Evolutionary conservation across 2,329 filamentous ascomycete genomes (phyloP).

Genomic region (Ceratocystis colombiana): DNA sequence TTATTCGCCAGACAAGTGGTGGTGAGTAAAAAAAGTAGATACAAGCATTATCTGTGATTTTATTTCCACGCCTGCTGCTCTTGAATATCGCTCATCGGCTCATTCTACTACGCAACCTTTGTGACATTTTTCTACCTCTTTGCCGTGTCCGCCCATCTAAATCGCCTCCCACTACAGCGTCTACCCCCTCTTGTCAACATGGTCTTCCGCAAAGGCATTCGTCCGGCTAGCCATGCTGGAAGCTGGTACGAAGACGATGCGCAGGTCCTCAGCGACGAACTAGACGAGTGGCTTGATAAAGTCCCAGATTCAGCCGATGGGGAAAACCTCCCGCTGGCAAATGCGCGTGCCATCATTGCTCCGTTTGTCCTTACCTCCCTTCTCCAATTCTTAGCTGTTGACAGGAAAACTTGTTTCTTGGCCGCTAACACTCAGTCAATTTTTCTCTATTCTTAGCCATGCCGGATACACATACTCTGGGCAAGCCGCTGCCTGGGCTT

Average conservation of each 20-base stretch:
- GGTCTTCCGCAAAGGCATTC: slow-evolving; percentile 27
- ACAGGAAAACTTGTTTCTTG: slow-evolving; percentile 5
- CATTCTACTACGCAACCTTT: not conserved
- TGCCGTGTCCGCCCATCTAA: not conserved
- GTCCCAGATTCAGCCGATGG: slow-evolving; percentile 59
- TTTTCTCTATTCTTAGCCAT: slow-evolving; percentile 48
- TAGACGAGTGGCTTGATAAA: slow-evolving; percentile 62
- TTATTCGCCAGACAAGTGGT: too few species aligned
- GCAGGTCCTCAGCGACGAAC: slow-evolving; percentile 51
- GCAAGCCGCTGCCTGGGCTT: slow-evolving; percentile 85
- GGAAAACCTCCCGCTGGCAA: slow-evolving; percentile 53
- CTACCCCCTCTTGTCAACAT: slow-evolving; percentile 1
- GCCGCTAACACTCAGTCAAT: slow-evolving; percentile 6
- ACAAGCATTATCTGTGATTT: not conserved
- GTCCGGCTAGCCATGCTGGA: slow-evolving; percentile 64
- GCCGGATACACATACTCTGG: slow-evolving; percentile 92
- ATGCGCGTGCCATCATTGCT: slow-evolving; percentile 78
- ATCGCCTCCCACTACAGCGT: not conserved
- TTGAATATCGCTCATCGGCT: slow-evolving; percentile 6
- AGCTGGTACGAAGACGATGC: slow-evolving; percentile 70
- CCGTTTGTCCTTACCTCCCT: slow-evolving; percentile 51
- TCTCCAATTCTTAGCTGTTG: not conserved
- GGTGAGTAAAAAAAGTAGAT: not conserved
- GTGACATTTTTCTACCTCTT: not conserved
- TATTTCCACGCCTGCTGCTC: not conserved